Base-by-base conservation (phyloP, 192 early-diverging fungal species). In the Coemansia sp. region DNA sequence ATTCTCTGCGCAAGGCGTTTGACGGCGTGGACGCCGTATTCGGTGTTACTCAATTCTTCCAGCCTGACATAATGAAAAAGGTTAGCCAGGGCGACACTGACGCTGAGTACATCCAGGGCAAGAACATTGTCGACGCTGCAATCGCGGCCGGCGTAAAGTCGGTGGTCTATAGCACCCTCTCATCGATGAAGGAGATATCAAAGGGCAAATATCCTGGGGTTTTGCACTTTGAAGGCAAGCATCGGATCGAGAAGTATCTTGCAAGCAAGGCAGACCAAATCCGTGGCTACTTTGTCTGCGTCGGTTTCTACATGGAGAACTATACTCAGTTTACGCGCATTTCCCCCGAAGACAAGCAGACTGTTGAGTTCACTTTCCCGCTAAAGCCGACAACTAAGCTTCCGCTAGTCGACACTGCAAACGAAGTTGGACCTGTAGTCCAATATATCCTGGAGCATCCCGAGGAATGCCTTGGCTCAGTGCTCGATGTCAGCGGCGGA, bases 231-330 rank as follows among this genome's bases (percentile, higher is more conserved):
- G 73, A 76, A 12, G 67, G 63, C 47, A 76, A 76, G 42, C 35
- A 76, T 22, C 60, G 52, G 47, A 28, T 66, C 14, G 61, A 63
- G n/a, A 50, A 77, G 44, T 77, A 77, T 29, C 24, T 77, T 24
- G 21, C n/a, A 12, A 69, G 65, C 64, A 66, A 58, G 59, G 2
- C 45, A 1, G 60, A 54, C 52, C 40, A 56, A 47, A 63, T 77
- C 44, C 21, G 35, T 6, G 62, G 65, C 2, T 65, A 54, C 31
- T 38, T 63, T 14, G 19, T 77, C 35, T 54, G 60, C 25, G 29
- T 62, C 25, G 73, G 67, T 3, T 53, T 47, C 33, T 77, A 77
- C 40, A 69, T 77, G 67, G 67, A 70, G 11, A 76, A 76, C 40
- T 76, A 50, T 40, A 51, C 54, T 5, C 28, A 42, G 27, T 69